Percentiles rank a stretch among this genome's conserved stretches.
These are phyloP conservation scores for Papilionanthe hybrid DNA, from an alignment of 116 monocot species.

Conservation along the genomic window DNA sequence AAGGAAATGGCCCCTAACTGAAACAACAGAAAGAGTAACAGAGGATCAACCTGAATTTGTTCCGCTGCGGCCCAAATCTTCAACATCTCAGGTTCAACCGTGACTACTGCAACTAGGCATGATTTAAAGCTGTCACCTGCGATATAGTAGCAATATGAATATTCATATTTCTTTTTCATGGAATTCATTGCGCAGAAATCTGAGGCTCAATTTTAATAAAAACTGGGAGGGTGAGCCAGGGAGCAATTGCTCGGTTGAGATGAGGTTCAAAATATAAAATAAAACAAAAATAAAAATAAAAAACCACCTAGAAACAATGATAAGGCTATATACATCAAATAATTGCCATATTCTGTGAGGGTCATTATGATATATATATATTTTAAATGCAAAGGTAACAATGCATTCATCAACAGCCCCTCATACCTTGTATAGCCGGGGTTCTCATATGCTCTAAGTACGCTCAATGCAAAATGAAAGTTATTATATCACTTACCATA, in stretches of 20 bases:
- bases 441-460: too few relatives aligned
- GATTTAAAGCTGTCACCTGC: constrained; percentile 98
- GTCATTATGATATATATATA: too few relatives aligned
- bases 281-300: too few relatives aligned
- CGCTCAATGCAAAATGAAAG: neutral
- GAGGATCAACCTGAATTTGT: constrained; percentile 63
- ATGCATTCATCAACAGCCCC: too few relatives aligned
- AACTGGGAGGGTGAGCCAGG: neutral
- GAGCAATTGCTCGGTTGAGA: too few relatives aligned
- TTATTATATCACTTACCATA: constrained; percentile 51
- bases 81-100: constrained; percentile 75
- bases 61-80: constrained; percentile 69
- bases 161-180: neutral
- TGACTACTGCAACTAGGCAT: constrained; percentile 66
- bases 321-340: too few relatives aligned
- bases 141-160: neutral
- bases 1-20: neutral
- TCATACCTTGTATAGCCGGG: too few relatives aligned
- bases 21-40: neutral
- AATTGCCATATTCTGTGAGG: too few relatives aligned
- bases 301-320: too few relatives aligned
- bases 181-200: neutral
- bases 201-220: neutral
- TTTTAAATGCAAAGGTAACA: too few relatives aligned
- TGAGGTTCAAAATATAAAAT: too few relatives aligned